Base-by-base conservation (phyloP, 441 rosid species). In the Erodium trifolium region DNA sequence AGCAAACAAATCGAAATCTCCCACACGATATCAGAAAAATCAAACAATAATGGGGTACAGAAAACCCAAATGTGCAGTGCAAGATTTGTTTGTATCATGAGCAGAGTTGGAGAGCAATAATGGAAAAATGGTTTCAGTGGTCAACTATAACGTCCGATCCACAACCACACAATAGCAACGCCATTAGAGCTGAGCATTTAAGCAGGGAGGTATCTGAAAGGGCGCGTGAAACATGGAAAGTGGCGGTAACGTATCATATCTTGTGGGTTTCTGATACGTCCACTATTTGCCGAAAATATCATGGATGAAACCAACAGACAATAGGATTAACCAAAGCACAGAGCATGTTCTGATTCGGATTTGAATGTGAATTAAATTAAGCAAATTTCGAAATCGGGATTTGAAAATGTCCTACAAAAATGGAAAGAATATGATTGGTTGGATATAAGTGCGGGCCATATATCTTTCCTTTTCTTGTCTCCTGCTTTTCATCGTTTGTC, bases 301-400 rank as follows among this genome's bases (percentile, higher is more conserved):
- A 53, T 53, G 7, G 60, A 53, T 53, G 60, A 14, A 53, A 53
- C 60, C 60, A 53, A 53, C 8, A 53, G 60, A 53, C 60, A 53
- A 53, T 53, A 53, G 60, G 18, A 53, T 5, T 14, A 5, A 16
- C 5, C 19, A 14, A 16, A 53, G 19, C 60, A 53, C 37, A 34
- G 37, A 34, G 60, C 60, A 53, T 53, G 60, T 14, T 13, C 4
- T 34, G 37, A 34, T 34, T 34, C 5, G 37, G 37, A 23, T 23
- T 23, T 23, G 27, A 23, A 23, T 23, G 27, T 23, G 27, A 23
- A 34, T 34, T 34, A 34, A 4, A 34, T 34, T 34, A 34, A 34
- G 37, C 37, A 34, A 34, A 23, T 23, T 23, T 23, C 27, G 27
- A 23, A 23, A 23, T 23, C 27, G 2, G 27, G 27, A 23, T 23